Evolutionary conservation across 2,329 filamentous ascomycete genomes (phyloP), one percentile per base, ranked within the genome.

Genomic region (Coniochaeta ligniaria): DNA sequence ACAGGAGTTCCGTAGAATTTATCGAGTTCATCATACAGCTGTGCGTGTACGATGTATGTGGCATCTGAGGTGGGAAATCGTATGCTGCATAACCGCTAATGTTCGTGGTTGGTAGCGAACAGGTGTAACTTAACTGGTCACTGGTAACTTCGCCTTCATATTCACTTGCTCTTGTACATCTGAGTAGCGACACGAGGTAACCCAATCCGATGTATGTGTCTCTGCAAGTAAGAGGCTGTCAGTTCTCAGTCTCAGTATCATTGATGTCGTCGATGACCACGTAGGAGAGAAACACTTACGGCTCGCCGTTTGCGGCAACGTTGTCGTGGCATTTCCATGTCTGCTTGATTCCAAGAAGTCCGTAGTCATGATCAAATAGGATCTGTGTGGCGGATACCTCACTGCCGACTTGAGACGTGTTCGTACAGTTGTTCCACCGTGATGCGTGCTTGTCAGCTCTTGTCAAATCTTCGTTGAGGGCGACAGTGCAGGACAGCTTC

Each of bases 11-110:
- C 2, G 62, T 63, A 60, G 64, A 64, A 45, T 61, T 41, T 16
- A 67, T 59, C 8, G 66, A 67, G 26, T 59, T 59, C 38, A 67
- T 60, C 8, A 65, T 67, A 62, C 66, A 67, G 59, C 65, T 66
- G 20, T 57, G 54, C 12, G 36, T 60, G 58, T 65, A 65, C 12
- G 43, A 57, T 1, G 66, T 67, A 31, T 66, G 66, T 14, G 65
- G 66, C 60, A 67, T 64, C 22, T 20, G 22, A 3, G 35, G 31
- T 6, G 63, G 62, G 33, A 59, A 47, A 1, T 57, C 45, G 14
- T 60, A 60, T 12, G 58, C 12, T 12, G 58, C 47, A 38, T 67
- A 67, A 0, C 65, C 66, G 24, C 63, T 63, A 11, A 66, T 61
- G 17, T 60, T 54, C n/a, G 58, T 55, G 8, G 60, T 11, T 1